Base-by-base conservation (phyloP, 2,329 filamentous ascomycete genomes). In the Lachnellula subtilissima region DNA sequence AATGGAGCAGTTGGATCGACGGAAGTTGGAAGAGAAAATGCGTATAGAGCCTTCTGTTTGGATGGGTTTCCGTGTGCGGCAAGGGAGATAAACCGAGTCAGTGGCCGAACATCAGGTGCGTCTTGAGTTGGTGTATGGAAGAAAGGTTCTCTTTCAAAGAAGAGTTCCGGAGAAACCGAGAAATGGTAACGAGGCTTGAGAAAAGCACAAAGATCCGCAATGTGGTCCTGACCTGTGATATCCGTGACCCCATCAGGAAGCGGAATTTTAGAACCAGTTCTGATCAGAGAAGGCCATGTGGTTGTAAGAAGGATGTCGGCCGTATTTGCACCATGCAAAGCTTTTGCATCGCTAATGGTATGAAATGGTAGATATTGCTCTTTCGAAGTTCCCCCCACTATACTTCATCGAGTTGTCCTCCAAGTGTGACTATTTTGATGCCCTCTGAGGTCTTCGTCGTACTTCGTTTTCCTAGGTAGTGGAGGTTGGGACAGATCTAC, bases 131-230 rank as follows among this genome's bases (percentile, higher is more conserved):
- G 77, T 22, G 74, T 61, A 69, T 96, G 87, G 67, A 94, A 86
- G 75, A 97, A 99, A 0, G 93, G 91, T 72, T 97, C 94, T 54
- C 94, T 85, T 74, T 99, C 93, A 70, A 87, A 97, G 65, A 85
- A 85, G 6, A 78, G 73, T 8, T 70, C 71, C 1, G 83, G 79
- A 0, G 89, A 89, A 3, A 82, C 78, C 1, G 89, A 85, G 67
- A 97, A 86, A 71, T 97, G 92, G 68, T 99, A 99, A 28, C 89
- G 85, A n/a, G 94, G 94, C 70, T 91, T 94, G 19, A 99, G 73
- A 0, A 83, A 74, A 2, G 85, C 79, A 66, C 88, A 93, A 11
- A 99, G 78, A 57, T 95, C 88, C 5, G 91, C 84, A 43, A 97
- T 77, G 54, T 85, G 83, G 52, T 85, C 79, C n/a, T 83, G 82